phyloP scores from a whole-genome alignment of 352 stramenopile genomes.

The Nannochloropsis limnetica region DNA sequence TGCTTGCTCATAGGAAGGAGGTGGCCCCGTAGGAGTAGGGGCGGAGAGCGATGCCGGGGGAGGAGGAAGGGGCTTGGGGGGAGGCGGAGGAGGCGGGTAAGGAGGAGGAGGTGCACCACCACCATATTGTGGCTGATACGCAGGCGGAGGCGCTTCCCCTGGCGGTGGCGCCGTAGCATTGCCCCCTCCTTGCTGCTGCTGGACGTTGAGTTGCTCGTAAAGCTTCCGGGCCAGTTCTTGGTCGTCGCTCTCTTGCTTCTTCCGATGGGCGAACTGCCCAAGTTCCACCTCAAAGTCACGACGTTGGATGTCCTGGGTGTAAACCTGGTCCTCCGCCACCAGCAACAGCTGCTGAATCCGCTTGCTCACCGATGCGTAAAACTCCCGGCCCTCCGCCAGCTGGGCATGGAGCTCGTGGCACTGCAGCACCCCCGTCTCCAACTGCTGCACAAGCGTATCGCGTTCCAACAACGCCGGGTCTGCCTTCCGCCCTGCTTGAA shows the following conservation, averaged over 20 bases:
- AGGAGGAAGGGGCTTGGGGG: not conserved
- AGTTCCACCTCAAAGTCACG: slow-evolving; percentile 46
- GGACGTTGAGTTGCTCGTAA: slow-evolving; percentile 36
- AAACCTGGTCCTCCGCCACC: slow-evolving; percentile 48
- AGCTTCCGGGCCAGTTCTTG: slow-evolving; percentile 40
- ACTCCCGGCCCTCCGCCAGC: slow-evolving; percentile 46
- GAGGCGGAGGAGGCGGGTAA: not conserved
- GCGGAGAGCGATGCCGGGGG: not conserved
- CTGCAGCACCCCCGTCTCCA: slow-evolving; percentile 38
- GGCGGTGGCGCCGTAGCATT: not conserved
- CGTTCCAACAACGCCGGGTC: slow-evolving; percentile 42
- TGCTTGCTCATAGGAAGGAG: slow-evolving; percentile 26
- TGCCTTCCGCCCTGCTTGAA: slow-evolving; percentile 41
- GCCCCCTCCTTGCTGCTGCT: not conserved
- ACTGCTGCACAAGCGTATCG: slow-evolving; percentile 43
- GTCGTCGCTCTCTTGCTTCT: slow-evolving; percentile 39
- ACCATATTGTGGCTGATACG: not conserved
- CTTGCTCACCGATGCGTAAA: slow-evolving; percentile 47
- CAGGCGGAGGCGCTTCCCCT: not conserved
- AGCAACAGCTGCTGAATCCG: slow-evolving; percentile 45
- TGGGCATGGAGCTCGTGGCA: slow-evolving; percentile 48
- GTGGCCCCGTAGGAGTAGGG: slow-evolving; percentile 11
- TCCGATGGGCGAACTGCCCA: slow-evolving; percentile 36
- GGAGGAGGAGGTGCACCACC: not conserved
- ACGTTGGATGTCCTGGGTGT: slow-evolving; percentile 43